Evolutionary conservation across 75 land plant genomes (phyloP).

Genomic region (Azolla pinnata): DNA sequence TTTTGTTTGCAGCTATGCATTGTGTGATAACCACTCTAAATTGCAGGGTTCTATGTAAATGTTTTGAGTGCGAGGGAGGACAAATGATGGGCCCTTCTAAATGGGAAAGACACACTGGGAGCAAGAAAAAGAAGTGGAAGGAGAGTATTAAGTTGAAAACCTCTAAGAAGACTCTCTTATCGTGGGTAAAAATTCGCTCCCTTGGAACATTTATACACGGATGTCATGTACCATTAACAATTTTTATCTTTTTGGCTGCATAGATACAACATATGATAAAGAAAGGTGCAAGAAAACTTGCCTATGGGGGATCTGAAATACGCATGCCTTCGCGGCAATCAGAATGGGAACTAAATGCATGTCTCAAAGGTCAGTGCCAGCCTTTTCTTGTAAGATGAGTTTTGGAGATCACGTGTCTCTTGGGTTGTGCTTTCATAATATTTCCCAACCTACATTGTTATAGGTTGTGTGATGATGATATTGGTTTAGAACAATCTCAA

Average conservation of each 20-base stretch:
- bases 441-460: too few species aligned
- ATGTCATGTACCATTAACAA: background rate
- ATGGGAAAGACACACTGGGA: slow-evolving; percentile 86
- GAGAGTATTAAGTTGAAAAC: slow-evolving; percentile 54
- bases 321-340: slow-evolving; percentile 26
- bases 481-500: too few species aligned
- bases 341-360: slow-evolving; percentile 40
- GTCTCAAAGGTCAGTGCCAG: slow-evolving; percentile 36
- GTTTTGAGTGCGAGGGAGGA: slow-evolving; percentile 50
- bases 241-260: background rate
- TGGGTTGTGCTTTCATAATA: background rate
- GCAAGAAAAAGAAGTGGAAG: slow-evolving; percentile 77
- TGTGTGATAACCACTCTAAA: background rate
- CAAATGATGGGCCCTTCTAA: slow-evolving; percentile 38
- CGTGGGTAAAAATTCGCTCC: slow-evolving; percentile 30
- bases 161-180: slow-evolving; percentile 30
- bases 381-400: background rate
- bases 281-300: slow-evolving; percentile 22
- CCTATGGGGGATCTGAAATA: slow-evolving; percentile 29
- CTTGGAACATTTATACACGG: background rate
- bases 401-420: background rate
- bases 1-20: background rate
- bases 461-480: too few species aligned
- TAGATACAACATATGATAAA: slow-evolving; percentile 26
- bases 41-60: slow-evolving; percentile 53